Evolutionary conservation across 306 rosid genomes (phyloP).

Genomic region (Argentina anserina): DNA sequence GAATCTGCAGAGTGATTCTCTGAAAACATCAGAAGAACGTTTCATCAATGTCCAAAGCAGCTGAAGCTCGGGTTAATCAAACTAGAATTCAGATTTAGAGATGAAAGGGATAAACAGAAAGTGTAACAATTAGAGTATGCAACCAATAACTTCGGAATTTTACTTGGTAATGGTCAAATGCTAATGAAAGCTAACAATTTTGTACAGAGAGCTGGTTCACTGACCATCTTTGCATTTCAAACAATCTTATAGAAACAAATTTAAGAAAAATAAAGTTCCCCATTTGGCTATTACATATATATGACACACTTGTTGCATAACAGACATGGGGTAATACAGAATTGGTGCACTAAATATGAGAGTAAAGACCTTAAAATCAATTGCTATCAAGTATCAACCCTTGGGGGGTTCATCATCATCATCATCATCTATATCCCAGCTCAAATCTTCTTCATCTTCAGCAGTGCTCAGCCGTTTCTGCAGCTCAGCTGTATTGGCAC

Average conservation of each 20-base stretch:
- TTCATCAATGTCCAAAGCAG: neutral
- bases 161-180: neutral
- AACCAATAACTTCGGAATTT: neutral
- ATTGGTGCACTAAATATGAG: conserved; percentile 10
- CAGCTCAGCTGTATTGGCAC: conserved; percentile 44
- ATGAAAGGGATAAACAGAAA: too few species aligned
- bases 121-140: neutral
- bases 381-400: conserved; percentile 41
- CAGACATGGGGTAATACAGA: conserved; percentile 19
- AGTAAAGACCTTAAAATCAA: neutral
- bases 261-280: neutral
- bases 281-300: too few species aligned
- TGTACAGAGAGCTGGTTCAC: conserved; percentile 15
- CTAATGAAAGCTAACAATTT: neutral
- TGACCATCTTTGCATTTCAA: conserved; percentile 27
- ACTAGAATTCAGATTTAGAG: too few species aligned
- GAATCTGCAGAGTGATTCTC: neutral
- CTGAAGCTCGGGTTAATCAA: neutral
- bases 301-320: conserved; percentile 21
- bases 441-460: conserved; percentile 81
- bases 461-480: conserved; percentile 60
- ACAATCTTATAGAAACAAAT: conserved; percentile 10
- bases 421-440: conserved; percentile 87
- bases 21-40: neutral
- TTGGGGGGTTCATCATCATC: conserved; percentile 51